A percentile compares a stretch with the other conserved stretches of the same genome.
These are phyloP conservation scores for Aspergillus mulundensis DNA, from an alignment of 495 filamentous ascomycete species.

Conservation along the genomic window DNA sequence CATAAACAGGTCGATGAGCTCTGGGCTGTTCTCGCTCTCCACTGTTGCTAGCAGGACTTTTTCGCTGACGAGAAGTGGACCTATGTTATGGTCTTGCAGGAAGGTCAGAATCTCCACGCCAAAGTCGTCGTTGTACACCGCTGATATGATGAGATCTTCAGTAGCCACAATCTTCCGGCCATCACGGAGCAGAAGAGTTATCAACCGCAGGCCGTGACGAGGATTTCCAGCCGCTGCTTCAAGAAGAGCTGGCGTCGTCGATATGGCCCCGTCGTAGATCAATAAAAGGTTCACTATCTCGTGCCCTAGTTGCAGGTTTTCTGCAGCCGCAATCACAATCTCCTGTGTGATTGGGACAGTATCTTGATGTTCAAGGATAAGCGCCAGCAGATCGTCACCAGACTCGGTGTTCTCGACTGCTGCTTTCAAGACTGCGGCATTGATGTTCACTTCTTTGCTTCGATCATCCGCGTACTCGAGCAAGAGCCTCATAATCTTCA, in stretches of 20 bases:
- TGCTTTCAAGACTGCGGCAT: not conserved
- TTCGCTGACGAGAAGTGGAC: not conserved
- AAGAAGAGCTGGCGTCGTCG: not conserved
- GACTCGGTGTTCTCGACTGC: not conserved
- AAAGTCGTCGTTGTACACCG: not conserved
- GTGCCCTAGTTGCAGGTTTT: not conserved
- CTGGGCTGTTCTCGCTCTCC: not conserved
- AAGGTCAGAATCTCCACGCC: not conserved
- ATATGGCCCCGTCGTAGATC: not conserved
- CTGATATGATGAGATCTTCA: not conserved
- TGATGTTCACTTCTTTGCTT: not conserved
- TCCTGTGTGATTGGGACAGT: not conserved
- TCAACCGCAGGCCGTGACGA: not conserved
- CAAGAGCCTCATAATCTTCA: not conserved
- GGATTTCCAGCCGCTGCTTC: not conserved
- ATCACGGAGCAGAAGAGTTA: not conserved
- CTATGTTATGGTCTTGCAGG: not conserved
- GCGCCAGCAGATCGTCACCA: not conserved
- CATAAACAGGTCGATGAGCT: not conserved
- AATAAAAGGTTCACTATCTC: not conserved
- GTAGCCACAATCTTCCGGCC: not conserved
- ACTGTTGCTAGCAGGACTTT: not conserved
- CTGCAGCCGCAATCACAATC: not conserved
- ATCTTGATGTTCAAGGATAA: not conserved
- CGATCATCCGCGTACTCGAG: not conserved